These are phyloP conservation scores for Skeletonema potamos DNA, from an alignment of 108 stramenopile genomes.

Conservation along the genomic window DNA sequence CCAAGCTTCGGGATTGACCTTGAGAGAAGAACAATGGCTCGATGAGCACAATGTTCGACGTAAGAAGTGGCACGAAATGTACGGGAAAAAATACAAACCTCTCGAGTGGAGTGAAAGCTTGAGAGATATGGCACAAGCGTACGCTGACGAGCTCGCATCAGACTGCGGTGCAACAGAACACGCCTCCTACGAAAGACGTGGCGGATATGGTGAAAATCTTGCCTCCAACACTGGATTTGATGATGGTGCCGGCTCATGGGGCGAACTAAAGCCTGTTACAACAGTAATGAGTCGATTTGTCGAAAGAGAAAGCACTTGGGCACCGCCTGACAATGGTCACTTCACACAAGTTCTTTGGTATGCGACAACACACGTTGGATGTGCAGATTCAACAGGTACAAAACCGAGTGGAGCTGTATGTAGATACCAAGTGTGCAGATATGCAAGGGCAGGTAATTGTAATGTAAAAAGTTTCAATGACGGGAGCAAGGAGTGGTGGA, in stretches of 20 bases:
- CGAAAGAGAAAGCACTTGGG: neutral
- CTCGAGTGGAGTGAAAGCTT: neutral
- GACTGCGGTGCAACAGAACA: neutral
- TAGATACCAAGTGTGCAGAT: neutral
- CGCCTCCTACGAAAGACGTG: neutral
- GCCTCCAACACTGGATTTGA: slow-evolving; percentile 1
- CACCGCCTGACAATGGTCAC: slow-evolving; percentile 1
- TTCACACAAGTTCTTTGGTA: slow-evolving; percentile 13
- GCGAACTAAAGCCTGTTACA: neutral
- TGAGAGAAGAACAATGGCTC: neutral
- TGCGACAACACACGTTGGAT: slow-evolving; percentile 8
- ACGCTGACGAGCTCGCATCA: neutral
- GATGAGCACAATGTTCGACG: slow-evolving; percentile 1
- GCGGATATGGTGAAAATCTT: slow-evolving; percentile 7
- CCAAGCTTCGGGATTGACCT: neutral
- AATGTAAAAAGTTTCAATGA: neutral
- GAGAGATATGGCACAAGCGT: neutral
- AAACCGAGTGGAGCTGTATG: neutral
- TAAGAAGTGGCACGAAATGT: neutral
- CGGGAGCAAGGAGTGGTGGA: neutral
- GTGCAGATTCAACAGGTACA: neutral
- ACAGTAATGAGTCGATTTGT: neutral
- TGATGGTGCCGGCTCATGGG: neutral
- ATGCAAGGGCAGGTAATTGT: neutral
- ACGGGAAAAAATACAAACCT: neutral